phyloP scores from a whole-genome alignment of 495 filamentous ascomycete species.

The Lophiostoma macrostomum region DNA sequence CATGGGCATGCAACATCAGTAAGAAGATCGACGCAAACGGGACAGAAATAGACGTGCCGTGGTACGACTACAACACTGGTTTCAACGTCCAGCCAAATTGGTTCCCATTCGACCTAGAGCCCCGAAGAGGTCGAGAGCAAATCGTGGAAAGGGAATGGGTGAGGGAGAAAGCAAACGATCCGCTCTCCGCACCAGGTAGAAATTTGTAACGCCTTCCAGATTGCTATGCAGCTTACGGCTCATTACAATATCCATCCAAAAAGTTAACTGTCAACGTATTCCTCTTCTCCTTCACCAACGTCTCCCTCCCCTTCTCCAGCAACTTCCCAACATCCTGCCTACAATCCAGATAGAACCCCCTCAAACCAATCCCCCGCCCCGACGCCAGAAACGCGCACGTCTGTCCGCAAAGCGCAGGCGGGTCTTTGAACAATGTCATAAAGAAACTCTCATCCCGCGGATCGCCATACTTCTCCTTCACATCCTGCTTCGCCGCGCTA shows the following conservation, averaged over 20 bases:
- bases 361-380: constrained; percentile 11
- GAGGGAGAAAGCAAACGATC: too few relatives aligned
- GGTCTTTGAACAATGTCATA: constrained; percentile 21
- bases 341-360: constrained; percentile 22
- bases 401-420: constrained; percentile 16
- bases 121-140: too few relatives aligned
- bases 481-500: constrained; percentile 8
- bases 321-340: constrained; percentile 20
- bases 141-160: too few relatives aligned
- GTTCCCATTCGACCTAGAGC: constrained; percentile 48
- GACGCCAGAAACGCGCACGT: constrained; percentile 20
- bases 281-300: constrained; percentile 17
- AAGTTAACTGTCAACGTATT: constrained; percentile 20
- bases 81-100: constrained; percentile 52
- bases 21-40: constrained; percentile 45
- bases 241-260: constrained; percentile 22
- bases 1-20: constrained; percentile 40
- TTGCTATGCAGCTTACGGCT: constrained; percentile 13
- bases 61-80: constrained; percentile 50
- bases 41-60: constrained; percentile 46
- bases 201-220: too few relatives aligned
- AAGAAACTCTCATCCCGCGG: constrained; percentile 17
- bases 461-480: constrained; percentile 18
- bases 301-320: constrained; percentile 10
- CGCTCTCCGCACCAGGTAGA: too few relatives aligned